Conservation (phyloP, 2,329 filamentous ascomycete genomes). For the Beauveria medogensis region DNA sequence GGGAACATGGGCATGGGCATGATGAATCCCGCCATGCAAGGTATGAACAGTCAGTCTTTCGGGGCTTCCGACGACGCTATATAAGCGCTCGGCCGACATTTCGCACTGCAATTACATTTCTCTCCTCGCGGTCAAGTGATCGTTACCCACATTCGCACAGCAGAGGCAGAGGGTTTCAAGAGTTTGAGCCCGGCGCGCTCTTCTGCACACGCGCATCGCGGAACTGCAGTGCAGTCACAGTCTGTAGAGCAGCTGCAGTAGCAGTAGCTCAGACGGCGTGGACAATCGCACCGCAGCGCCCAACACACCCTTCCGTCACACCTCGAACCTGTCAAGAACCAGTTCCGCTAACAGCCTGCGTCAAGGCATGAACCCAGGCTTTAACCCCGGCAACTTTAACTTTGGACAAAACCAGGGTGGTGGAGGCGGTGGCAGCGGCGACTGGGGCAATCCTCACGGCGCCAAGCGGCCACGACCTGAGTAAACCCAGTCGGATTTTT, state of each 20-base stretch:
- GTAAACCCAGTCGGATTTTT: conserved; percentile 20
- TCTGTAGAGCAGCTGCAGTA: not conserved
- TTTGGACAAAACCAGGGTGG: conserved; percentile 47
- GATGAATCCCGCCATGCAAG: conserved; percentile 23
- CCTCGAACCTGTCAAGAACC: not conserved
- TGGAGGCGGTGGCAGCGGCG: conserved; percentile 36
- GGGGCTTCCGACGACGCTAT: conserved; percentile 34
- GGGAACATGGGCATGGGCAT: conserved; percentile 31
- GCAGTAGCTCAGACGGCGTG: not conserved
- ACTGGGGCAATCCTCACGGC: conserved; percentile 74
- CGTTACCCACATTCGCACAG: not conserved
- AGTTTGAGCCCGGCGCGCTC: not conserved
- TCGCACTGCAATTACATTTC: not conserved
- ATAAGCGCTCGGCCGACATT: conserved; percentile 23
- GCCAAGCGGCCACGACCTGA: conserved; percentile 73
- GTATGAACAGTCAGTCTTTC: conserved; percentile 18
- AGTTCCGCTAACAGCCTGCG: conserved; percentile 39
- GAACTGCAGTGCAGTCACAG: not conserved
- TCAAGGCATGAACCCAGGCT: conserved; percentile 57
- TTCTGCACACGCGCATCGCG: not conserved
- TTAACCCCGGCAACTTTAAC: conserved; percentile 61
- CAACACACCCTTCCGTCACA: not conserved
- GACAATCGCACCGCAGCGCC: not conserved
- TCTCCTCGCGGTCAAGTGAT: not conserved
- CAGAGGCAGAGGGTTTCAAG: not conserved